Base-by-base conservation (phyloP, 2,329 filamentous ascomycete genomes). In the Exophiala xenobiotica region DNA sequence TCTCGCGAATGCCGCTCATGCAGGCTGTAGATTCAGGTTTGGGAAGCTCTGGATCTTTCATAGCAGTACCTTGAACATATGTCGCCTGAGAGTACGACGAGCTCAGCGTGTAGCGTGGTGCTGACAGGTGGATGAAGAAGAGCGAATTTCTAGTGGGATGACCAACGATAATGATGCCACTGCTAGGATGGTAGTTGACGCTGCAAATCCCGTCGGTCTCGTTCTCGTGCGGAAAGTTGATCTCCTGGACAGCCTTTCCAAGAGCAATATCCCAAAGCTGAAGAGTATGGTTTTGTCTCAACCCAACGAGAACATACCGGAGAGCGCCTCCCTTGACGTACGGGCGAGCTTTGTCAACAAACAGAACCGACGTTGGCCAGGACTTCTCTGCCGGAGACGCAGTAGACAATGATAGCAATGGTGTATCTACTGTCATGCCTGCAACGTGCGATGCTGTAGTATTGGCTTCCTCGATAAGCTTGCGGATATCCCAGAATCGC, bases 131-230 rank as follows among this genome's bases (percentile, higher is more conserved):
- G 44, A 96, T 83, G 73, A 99, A 95, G 75, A 96, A 99, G 69
- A 99, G 85, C 6, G 91, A 96, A 74, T 99, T 99, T 58, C 93
- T 85, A 1, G 92, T 97, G 8, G 95, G 93, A 65, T 99, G 93
- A 27, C 92, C 95, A 54, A 99, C 87, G 55, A 95, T 83, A 66
- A 99, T 88, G 74, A 97, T 95, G 51, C 92, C 91, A 23, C 91
- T 93, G 58, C 84, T 81, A 4, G 93, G 87, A 68, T 99, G 91
- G 69, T 97, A 99, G 66, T 87, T 86, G 66, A 99, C 87, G 67
- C 91, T 97, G 78, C 93, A 99, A 55, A 97, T 92, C n/a, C 90
- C 90, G 70, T 96, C 92, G 2, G 90, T 95, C 68, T 97, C 92
- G 66, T 93, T 95, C 73, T 88, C 88, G 67, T 99, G 92, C 1